Base-by-base conservation (phyloP, 306 rosid genomes). In the Coriaria nepalensis region DNA sequence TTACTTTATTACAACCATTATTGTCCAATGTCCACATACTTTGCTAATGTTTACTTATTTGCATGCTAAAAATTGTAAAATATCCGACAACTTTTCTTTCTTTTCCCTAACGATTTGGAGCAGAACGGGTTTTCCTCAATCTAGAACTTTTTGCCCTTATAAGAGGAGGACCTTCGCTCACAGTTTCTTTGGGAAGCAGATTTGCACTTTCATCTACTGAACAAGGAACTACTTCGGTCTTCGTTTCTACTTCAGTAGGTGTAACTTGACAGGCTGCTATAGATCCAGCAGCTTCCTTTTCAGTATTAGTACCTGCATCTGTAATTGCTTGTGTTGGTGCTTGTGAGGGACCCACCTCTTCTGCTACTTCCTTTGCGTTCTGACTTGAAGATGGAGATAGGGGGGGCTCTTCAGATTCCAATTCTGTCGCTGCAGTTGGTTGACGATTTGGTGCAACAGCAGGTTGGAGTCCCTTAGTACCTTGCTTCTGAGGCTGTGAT, bases 311-410 rank as follows among this genome's bases (percentile, higher is more conserved):
- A 49, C 32, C 72, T 45, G 61, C 56, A 12, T 50, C 63, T 47
- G 70, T 35, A 47, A 63, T 50, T 43, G 51, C 39, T 46, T 60
- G 49, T 68, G 62, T 72, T 42, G 77, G 58, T 53, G 53, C 55
- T 63, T 66, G 62, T 6, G 72, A 67, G 53, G 73, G 65, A 33
- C 46, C 61, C 62, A 71, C 68, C 70, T 75, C 87, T 58, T 69
- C 74, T 29, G 67, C 61, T 33, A 68, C 73, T 63, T 57, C 79
- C 61, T 72, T 72, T 56, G 57, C 68, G 38, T 65, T 57, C 58
- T 74, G 74, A 63, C 52, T 68, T 33, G 77, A 81, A 48, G 92
- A 65, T 50, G 92, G 80, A 63, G 77, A 54, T 53, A 77, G 33
- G 10, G 79, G 33, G 10, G 82, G 73, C 11, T 43, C 62, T 61